Percentiles rank a stretch among this genome's conserved stretches.
These are phyloP conservation scores for Triangularia setosa DNA, from an alignment of 2,329 filamentous ascomycete genomes.

Conservation along the genomic window DNA sequence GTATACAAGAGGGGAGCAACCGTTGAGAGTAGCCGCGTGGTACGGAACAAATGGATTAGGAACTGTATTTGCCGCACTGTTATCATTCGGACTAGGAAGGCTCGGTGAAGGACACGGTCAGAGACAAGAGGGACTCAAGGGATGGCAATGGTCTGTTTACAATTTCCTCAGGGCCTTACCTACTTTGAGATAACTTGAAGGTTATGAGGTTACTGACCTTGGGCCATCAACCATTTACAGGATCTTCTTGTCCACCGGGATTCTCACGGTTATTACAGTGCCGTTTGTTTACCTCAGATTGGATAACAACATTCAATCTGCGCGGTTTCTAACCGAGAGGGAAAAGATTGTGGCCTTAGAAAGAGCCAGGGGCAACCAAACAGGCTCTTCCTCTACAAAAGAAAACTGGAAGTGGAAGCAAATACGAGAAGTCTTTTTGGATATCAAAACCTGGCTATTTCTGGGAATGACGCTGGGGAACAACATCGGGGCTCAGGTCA, in stretches of 20 bases:
- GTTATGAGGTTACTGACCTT: neutral
- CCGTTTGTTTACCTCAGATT: constrained; percentile 58
- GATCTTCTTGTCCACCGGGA: constrained; percentile 59
- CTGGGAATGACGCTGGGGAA: constrained; percentile 57
- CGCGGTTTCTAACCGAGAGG: constrained; percentile 56
- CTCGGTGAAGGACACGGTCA: constrained; percentile 39
- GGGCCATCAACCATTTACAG: constrained; percentile 19
- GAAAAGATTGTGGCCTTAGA: constrained; percentile 68
- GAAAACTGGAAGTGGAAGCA: constrained; percentile 60
- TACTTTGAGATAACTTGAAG: neutral
- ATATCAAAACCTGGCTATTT: constrained; percentile 56
- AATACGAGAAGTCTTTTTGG: constrained; percentile 46
- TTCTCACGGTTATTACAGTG: constrained; percentile 55
- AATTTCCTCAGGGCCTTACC: neutral
- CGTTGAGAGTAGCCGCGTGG: constrained; percentile 61
- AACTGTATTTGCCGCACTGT: constrained; percentile 52
- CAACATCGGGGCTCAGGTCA: constrained; percentile 61
- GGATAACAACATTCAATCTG: constrained; percentile 54
- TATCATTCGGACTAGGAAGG: constrained; percentile 52
- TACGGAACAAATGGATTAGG: constrained; percentile 59
- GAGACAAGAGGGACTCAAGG: constrained; percentile 26
- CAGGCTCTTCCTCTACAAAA: constrained; percentile 67
- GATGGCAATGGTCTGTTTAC: constrained; percentile 39
- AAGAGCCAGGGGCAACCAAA: constrained; percentile 68
- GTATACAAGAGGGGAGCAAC: constrained; percentile 54